These are phyloP conservation scores for Trametes cingulata DNA, from an alignment of 768 basidiomycete genomes.

Conservation along the genomic window DNA sequence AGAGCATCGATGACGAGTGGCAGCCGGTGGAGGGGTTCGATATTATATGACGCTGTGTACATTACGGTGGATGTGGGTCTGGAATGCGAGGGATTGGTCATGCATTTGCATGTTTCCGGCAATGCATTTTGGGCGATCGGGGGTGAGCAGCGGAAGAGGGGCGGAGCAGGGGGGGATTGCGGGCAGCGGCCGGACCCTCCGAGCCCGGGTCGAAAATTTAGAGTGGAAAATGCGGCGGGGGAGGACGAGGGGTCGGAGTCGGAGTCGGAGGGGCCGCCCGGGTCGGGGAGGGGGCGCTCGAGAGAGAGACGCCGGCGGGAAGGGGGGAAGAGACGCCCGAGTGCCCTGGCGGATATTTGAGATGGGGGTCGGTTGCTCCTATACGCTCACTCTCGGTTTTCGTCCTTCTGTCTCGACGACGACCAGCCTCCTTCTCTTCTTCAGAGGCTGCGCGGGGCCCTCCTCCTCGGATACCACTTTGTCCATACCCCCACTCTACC, in stretches of 20 bases:
- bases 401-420: conserved; percentile 32
- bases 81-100: conserved; percentile 8
- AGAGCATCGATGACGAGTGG: conserved; percentile 45
- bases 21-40: conserved; percentile 48
- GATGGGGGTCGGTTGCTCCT: conserved; percentile 7
- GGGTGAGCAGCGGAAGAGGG: conserved; percentile 1
- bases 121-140: conserved; percentile 7
- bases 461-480: conserved; percentile 35
- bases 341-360: conserved; percentile 17
- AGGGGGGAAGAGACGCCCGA: background rate
- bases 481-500: conserved; percentile 35
- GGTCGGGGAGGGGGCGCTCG: background rate
- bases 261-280: background rate
- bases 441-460: conserved; percentile 33
- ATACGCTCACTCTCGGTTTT: conserved; percentile 18
- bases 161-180: background rate
- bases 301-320: background rate
- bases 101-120: background rate
- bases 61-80: background rate
- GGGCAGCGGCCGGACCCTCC: background rate
- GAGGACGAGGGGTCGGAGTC: background rate
- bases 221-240: background rate
- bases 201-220: conserved; percentile 3
- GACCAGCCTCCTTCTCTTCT: conserved; percentile 33
- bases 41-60: conserved; percentile 17